These are phyloP conservation scores for Afroboletus lepidellus DNA, from an alignment of 1,284 basidiomycete genomes.

Conservation along the genomic window DNA sequence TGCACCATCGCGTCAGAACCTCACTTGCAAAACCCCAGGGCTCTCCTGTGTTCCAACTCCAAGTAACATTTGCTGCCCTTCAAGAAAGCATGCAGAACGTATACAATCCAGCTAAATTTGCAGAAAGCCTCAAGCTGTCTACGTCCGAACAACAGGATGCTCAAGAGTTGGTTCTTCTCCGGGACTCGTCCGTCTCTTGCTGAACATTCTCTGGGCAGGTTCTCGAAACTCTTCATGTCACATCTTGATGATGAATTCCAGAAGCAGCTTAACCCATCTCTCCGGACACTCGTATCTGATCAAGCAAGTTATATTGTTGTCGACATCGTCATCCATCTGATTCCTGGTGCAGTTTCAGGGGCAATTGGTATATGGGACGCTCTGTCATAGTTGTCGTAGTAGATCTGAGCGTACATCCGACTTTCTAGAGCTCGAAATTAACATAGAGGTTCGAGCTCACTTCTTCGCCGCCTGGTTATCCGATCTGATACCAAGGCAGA, in stretches of 20 bases:
- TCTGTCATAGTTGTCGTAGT: constrained; percentile 68
- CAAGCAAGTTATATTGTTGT: constrained; percentile 46
- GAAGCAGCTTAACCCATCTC: constrained; percentile 60
- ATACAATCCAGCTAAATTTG: constrained; percentile 80
- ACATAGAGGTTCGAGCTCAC: constrained; percentile 50
- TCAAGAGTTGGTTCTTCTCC: constrained; percentile 66
- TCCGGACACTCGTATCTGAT: constrained; percentile 66
- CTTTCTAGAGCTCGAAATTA: constrained; percentile 87
- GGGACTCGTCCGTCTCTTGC: not conserved
- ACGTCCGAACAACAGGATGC: constrained; percentile 91
- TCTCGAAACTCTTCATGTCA: constrained; percentile 90
- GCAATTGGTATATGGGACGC: constrained; percentile 73
- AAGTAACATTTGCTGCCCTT: constrained; percentile 78
- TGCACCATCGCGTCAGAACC: constrained; percentile 1
- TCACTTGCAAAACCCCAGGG: constrained; percentile 41
- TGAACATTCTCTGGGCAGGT: constrained; percentile 49
- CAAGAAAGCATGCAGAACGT: constrained; percentile 67
- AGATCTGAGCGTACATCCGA: constrained; percentile 63
- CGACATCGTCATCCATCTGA: constrained; percentile 1
- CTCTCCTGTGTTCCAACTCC: constrained; percentile 71
- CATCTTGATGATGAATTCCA: constrained; percentile 83
- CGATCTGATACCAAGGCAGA: constrained; percentile 40
- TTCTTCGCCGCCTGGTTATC: not conserved
- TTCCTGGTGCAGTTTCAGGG: constrained; percentile 73
- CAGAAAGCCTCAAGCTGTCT: constrained; percentile 77